Conservation (phyloP, 495 filamentous ascomycete species). For the Daldinia loculata region DNA sequence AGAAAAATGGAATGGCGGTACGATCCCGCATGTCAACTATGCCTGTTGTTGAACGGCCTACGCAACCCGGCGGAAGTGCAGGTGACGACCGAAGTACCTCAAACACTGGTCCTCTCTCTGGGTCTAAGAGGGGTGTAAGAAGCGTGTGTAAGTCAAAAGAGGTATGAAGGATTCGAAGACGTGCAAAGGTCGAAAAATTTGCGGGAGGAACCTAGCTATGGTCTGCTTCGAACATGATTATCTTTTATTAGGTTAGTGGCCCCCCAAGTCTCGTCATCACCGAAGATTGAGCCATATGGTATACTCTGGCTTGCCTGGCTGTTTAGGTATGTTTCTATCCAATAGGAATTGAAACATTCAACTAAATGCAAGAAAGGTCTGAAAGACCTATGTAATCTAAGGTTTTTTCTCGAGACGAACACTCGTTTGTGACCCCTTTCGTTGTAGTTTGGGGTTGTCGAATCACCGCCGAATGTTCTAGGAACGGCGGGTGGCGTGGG, state of each 20-base stretch:
- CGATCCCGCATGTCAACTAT: conserved; percentile 27
- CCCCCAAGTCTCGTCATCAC: conserved; percentile 27
- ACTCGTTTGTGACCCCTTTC: conserved; percentile 14
- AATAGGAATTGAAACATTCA: conserved; percentile 25
- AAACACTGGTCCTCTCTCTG: conserved; percentile 23
- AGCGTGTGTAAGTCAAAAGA: conserved; percentile 11
- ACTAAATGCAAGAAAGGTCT: conserved; percentile 36
- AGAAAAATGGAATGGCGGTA: conserved; percentile 11
- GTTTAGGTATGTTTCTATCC: conserved; percentile 19
- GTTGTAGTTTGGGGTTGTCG: conserved; percentile 22
- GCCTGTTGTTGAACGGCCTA: conserved; percentile 18
- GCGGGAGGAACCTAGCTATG: conserved; percentile 22
- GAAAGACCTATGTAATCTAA: conserved; percentile 33
- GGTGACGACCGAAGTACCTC: conserved; percentile 14
- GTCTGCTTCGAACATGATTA: conserved; percentile 13
- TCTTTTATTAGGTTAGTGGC: conserved; percentile 6
- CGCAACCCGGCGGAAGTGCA: conserved; percentile 19
- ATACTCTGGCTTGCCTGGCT: background rate
- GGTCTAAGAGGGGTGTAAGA: conserved; percentile 22
- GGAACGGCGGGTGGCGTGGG: conserved; percentile 25
- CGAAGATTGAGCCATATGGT: conserved; percentile 27
- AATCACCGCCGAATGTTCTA: conserved; percentile 43
- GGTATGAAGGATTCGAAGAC: conserved; percentile 29
- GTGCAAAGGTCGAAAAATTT: conserved; percentile 24
- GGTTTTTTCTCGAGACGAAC: conserved; percentile 22